phyloP scores from a whole-genome alignment of 176 grass and related monocot species.

The Puccinellia tenuiflora region DNA sequence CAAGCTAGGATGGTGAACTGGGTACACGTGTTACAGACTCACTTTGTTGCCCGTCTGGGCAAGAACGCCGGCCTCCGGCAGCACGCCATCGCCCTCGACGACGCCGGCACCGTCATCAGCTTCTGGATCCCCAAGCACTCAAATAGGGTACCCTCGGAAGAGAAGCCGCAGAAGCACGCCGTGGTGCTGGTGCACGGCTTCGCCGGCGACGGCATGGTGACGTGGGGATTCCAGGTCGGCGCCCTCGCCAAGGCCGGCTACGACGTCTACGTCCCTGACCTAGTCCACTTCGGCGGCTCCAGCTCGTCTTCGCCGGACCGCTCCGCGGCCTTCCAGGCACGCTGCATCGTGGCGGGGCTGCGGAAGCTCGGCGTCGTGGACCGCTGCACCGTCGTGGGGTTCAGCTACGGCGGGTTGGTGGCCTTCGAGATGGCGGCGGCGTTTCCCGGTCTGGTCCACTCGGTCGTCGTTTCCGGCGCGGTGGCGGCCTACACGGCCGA shows the following conservation, averaged over 20 bases:
- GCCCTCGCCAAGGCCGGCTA: constrained; percentile 21
- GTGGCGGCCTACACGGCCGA: constrained; percentile 17
- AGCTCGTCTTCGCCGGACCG: neutral
- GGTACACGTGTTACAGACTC: neutral
- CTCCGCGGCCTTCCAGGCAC: constrained; percentile 32
- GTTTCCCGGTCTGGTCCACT: constrained; percentile 20
- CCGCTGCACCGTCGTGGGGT: constrained; percentile 41
- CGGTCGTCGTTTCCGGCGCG: constrained; percentile 36
- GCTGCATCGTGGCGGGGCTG: constrained; percentile 27
- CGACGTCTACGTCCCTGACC: constrained; percentile 61
- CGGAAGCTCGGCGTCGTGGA: constrained; percentile 27
- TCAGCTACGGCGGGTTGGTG: constrained; percentile 62
- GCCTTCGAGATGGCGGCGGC: constrained; percentile 47
- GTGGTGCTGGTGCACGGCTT: constrained; percentile 66
- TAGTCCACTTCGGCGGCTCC: constrained; percentile 57
- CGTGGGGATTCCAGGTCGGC: constrained; percentile 38
- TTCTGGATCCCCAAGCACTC: constrained; percentile 39
- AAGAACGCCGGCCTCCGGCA: constrained; percentile 33
- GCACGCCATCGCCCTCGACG: constrained; percentile 33
- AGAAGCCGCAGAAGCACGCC: neutral
- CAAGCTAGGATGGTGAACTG: constrained; percentile 48
- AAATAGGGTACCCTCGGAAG: neutral
- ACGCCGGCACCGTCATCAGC: constrained; percentile 28
- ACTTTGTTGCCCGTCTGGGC: constrained; percentile 25
- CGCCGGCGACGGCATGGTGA: constrained; percentile 47